A percentile compares a stretch with the other conserved stretches of the same genome.
phyloP scores from a whole-genome alignment of 2,329 filamentous ascomycete species.

The Cadophora sp. region DNA sequence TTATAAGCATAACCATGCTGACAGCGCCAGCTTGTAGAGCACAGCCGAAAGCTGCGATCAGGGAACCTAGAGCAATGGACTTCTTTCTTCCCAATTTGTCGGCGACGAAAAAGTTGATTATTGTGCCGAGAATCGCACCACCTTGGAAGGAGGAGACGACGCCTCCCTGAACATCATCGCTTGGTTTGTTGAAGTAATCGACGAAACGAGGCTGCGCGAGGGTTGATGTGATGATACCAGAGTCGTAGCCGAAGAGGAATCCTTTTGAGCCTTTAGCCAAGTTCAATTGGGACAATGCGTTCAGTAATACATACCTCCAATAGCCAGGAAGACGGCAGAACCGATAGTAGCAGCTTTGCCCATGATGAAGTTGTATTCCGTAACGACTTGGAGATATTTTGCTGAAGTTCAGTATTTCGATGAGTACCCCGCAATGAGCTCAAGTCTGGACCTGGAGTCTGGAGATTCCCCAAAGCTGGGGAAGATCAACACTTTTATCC shows the following conservation, averaged over 20 bases:
- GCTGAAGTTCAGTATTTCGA: not conserved
- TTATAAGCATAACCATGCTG: constrained; percentile 51
- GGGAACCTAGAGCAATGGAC: constrained; percentile 40
- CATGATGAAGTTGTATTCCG: not conserved
- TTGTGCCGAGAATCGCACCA: constrained; percentile 23
- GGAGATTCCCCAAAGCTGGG: not conserved
- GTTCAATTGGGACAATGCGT: constrained; percentile 38
- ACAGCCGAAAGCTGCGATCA: constrained; percentile 40
- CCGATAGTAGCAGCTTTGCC: constrained; percentile 12
- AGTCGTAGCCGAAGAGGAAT: constrained; percentile 44
- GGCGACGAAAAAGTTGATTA: constrained; percentile 39
- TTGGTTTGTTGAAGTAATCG: constrained; percentile 29
- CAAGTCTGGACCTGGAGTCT: not conserved
- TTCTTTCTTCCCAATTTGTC: constrained; percentile 42
- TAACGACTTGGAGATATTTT: not conserved
- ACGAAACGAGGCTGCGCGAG: constrained; percentile 43
- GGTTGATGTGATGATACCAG: constrained; percentile 43
- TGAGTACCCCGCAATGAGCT: not conserved
- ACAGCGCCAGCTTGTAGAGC: constrained; percentile 43
- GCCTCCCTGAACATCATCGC: not conserved
- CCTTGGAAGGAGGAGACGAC: constrained; percentile 39
- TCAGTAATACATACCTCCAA: constrained; percentile 28
- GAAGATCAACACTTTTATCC: constrained; percentile 1
- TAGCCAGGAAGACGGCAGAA: constrained; percentile 15
- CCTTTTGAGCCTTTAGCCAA: constrained; percentile 32